Evolutionary conservation across 2,329 filamentous ascomycete species (phyloP).

Genomic region (Periconia sp.): DNA sequence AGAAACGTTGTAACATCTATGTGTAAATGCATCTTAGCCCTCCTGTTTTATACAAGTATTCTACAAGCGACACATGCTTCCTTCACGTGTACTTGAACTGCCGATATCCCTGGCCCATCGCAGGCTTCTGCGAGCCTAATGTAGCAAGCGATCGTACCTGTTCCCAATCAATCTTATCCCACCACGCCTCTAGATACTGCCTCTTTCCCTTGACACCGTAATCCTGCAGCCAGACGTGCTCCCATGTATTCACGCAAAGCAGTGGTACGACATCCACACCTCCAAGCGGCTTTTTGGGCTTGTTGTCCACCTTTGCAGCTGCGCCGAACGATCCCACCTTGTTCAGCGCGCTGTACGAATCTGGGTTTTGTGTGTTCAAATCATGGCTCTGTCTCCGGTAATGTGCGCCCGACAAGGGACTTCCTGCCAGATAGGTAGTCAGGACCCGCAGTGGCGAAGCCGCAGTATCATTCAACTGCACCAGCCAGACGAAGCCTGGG

Average conservation of each 20-base stretch:
- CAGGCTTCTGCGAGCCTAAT: constrained; percentile 2
- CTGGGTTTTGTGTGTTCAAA: constrained; percentile 65
- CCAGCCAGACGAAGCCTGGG: constrained; percentile 95
- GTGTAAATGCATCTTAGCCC: not conserved
- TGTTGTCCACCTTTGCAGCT: constrained; percentile 29
- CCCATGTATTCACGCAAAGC: constrained; percentile 94
- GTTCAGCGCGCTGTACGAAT: constrained; percentile 41
- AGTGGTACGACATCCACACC: constrained; percentile 75
- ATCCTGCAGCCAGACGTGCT: constrained; percentile 89
- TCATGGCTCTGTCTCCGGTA: constrained; percentile 73
- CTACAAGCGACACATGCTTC: constrained; percentile 1
- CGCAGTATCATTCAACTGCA: constrained; percentile 57
- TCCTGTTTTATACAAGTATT: constrained; percentile 22
- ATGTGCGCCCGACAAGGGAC: constrained; percentile 84
- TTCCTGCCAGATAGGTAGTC: constrained; percentile 88
- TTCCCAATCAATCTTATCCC: constrained; percentile 86
- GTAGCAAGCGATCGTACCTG: constrained; percentile 59
- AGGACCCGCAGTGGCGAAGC: constrained; percentile 70
- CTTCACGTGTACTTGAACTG: constrained; percentile 14
- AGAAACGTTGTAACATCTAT: too few species aligned
- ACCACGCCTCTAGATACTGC: constrained; percentile 80
- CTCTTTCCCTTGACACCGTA: constrained; percentile 80
- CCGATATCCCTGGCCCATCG: constrained; percentile 2
- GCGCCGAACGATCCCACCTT: constrained; percentile 48
- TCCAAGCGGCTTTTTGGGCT: constrained; percentile 62